These are phyloP conservation scores for Hyphopichia khmerensis DNA, from an alignment of 1,139 yeast species.

Conservation along the genomic window DNA sequence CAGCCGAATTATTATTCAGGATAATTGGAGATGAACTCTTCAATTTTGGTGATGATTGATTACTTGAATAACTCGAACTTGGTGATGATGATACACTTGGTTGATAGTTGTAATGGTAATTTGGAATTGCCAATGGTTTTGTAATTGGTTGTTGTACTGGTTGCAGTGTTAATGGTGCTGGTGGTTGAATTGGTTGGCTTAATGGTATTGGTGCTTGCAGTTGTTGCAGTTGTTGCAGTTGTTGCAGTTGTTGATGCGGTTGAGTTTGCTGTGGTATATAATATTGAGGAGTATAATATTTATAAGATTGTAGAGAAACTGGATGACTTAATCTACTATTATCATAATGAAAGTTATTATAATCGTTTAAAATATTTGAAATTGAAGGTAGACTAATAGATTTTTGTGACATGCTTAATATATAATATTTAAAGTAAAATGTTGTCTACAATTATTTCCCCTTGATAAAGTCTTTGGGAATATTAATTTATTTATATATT, in stretches of 20 bases:
- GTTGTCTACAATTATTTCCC: too few species aligned
- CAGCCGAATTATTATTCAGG: too few species aligned
- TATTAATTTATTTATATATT: too few species aligned
- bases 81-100: not conserved
- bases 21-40: constrained; percentile 1
- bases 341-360: not conserved
- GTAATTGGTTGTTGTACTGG: not conserved
- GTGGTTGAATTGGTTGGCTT: constrained; percentile 7
- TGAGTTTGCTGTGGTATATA: not conserved
- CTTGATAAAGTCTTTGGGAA: too few species aligned
- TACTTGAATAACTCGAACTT: not conserved
- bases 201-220: constrained; percentile 1
- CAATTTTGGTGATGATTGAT: not conserved
- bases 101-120: not conserved
- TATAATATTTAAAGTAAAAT: too few species aligned
- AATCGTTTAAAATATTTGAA: constrained; percentile 25
- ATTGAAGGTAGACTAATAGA: constrained; percentile 36
- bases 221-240: constrained; percentile 5
- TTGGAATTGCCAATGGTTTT: not conserved
- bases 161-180: too few species aligned
- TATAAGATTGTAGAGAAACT: constrained; percentile 2
- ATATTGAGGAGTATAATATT: not conserved
- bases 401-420: constrained; percentile 3
- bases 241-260: constrained; percentile 2
- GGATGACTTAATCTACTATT: not conserved